These are phyloP conservation scores for Picea sitchensis DNA, from an alignment of 75 land plant species.

Conservation along the genomic window DNA sequence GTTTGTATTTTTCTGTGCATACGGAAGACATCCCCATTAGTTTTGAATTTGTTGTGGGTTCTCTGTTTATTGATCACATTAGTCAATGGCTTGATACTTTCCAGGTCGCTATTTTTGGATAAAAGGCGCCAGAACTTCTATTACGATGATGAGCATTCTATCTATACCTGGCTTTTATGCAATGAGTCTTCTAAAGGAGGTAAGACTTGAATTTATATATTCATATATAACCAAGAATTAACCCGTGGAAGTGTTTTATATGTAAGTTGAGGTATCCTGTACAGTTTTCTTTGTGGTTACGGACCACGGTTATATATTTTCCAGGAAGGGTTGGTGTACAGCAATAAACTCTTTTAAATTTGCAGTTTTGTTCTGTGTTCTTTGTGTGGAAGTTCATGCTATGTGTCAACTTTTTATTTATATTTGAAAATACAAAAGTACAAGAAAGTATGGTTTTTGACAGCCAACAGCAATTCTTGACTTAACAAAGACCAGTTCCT, in stretches of 20 bases:
- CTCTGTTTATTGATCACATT: not conserved
- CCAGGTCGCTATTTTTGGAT: constrained; percentile 20
- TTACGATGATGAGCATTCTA: constrained; percentile 23
- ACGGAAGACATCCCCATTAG: not conserved
- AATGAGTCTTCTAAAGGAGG: constrained; percentile 9
- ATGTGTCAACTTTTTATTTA: too few species aligned
- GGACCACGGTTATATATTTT: too few species aligned
- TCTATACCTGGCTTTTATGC: constrained; percentile 14
- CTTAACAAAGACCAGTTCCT: too few species aligned
- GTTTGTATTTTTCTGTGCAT: not conserved
- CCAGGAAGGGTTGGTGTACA: too few species aligned
- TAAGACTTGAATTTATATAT: not conserved
- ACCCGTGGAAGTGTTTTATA: not conserved
- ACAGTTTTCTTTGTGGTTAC: too few species aligned
- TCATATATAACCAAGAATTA: not conserved
- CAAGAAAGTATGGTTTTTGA: too few species aligned
- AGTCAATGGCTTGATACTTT: not conserved
- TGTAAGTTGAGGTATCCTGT: too few species aligned
- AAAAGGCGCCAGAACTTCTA: constrained; percentile 16
- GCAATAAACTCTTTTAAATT: not conserved
- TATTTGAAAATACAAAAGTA: too few species aligned
- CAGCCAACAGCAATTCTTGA: too few species aligned
- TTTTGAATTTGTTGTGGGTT: not conserved
- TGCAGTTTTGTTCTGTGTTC: not conserved
- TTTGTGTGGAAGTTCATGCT: not conserved